Conservation (phyloP, 352 stramenopile genomes). For the Saprolegnia parasitica region DNA sequence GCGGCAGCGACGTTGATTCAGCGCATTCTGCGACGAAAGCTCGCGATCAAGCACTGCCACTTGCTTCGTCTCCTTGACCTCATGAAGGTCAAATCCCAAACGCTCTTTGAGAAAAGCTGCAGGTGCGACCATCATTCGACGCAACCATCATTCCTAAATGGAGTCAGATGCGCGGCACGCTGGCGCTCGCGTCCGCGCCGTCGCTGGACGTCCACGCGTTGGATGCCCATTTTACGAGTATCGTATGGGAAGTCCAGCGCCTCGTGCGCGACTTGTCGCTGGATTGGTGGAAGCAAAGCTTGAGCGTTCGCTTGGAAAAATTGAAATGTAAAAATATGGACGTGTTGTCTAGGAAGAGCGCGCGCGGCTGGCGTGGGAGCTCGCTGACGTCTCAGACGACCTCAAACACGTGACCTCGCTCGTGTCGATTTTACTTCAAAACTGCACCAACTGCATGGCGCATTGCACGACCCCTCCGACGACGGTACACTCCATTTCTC, state of each 20-base stretch:
- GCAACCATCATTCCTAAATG: neutral
- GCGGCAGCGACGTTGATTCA: slow-evolving; percentile 5
- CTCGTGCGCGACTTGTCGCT: slow-evolving; percentile 19
- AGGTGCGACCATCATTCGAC: neutral
- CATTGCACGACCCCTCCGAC: too few relatives aligned
- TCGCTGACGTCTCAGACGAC: slow-evolving; percentile 10
- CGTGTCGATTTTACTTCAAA: slow-evolving; percentile 4
- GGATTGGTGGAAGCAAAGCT: slow-evolving; percentile 19
- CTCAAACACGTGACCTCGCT: neutral
- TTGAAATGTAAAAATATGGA: too few relatives aligned
- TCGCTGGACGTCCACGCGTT: neutral
- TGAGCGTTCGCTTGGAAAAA: slow-evolving; percentile 16
- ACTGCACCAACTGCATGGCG: neutral
- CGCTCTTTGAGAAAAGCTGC: slow-evolving; percentile 1
- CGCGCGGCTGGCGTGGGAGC: slow-evolving; percentile 8
- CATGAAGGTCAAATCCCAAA: neutral
- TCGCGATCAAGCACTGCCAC: slow-evolving; percentile 2
- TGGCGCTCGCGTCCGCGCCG: neutral
- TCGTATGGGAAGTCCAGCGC: slow-evolving; percentile 13
- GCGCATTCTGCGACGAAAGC: neutral
- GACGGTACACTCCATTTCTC: too few relatives aligned
- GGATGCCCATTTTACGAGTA: slow-evolving; percentile 11
- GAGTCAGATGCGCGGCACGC: neutral
- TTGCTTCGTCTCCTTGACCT: neutral
- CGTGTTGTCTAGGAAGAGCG: slow-evolving; percentile 9